Base-by-base conservation (phyloP, 75 land plant genomes). In the Picea glauca region DNA sequence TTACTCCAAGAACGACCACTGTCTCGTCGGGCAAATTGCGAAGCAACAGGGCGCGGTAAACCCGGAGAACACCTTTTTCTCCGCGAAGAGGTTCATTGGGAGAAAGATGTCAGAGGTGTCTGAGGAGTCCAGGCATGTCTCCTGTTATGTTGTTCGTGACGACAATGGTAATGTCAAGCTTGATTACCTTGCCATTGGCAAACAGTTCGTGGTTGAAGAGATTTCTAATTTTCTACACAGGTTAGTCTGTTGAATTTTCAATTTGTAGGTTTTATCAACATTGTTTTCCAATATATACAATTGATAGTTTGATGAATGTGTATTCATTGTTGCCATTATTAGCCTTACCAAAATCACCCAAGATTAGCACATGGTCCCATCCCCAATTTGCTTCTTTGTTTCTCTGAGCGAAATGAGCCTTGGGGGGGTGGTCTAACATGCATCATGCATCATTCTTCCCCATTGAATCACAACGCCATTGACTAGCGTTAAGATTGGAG, bases 141-240 rank as follows among this genome's bases (percentile, higher is more conserved):
- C 90, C 9, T 92, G 84, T 40, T 58, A 76, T 58, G 93, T 91
- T 21, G 85, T 93, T 5, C 83, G 89, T 23, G 96, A 92, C 73
- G 90, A 86, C 30, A 93, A 93, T 80, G 94, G 96, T 9, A 92
- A 93, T 66, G 94, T 92, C 32, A 92, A 92, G 90, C 84, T 93
- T 57, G 93, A 93, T 20, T 94, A 95, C 68, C 96, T 95, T 0
- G 95, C 94, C 9, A 90, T 89, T 46, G 94, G 93, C 14, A 93
- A 93, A 86, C 85, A 86, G 74, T 93, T 93, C 62, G 94, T 94
- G 5, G 92, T 92, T 2, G 94, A 93, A 60, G 94, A 93, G 77
- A 93, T 93, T 75, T 93, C 88, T 40, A 26, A 26, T 26, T 26
- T 26, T 26, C 95, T 4, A 91, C 95, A 54, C 85, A 84, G 85